Base-by-base conservation (phyloP, 1,284 basidiomycete genomes). In the Leccinum angustisporum region DNA sequence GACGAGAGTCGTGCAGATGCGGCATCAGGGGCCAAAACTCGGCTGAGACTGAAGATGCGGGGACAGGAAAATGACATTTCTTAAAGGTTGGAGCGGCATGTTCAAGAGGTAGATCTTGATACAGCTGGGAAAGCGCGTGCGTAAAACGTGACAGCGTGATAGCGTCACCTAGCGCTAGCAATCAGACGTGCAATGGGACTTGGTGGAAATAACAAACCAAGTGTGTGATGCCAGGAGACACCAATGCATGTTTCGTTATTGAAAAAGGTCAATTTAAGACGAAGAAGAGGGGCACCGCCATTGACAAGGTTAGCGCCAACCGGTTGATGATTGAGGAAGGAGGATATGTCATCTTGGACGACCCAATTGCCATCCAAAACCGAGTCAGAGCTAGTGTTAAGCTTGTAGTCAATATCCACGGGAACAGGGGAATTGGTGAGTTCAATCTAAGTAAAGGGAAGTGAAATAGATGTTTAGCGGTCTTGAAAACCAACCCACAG, bases 191-290 rank as follows among this genome's bases (percentile, higher is more conserved):
- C 5, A 8, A 34, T 36, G 6, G 6, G 16, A 25, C n/a, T 21
- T 40, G 18, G n/a, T 9, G 5, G 38, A 40, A 40, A 8, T 16
- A 30, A 63, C 59, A 38, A 53, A 70, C 64, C 66, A 31, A 69
- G 60, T 11, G 53, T 65, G 57, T 78, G 76, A 58, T 78, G 69
- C 77, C 75, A 77, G 8, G 70, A 68, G 18, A 78, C 61, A 18
- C 74, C 77, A 21, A 78, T 65, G 14, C 64, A 66, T 0, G 74
- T 76, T 59, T 71, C 65, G 0, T 59, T 31, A 6, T 54, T 56
- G 5, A 69, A 62, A 6, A 74, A 43, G 1, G 71, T 71, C 38
- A 77, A 43, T 52, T 75, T 75, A 46, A 77, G 46, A 36, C 67
- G 62, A 30, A 78, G 61, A 13, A 77, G 65, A 7, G 72, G 63